These are phyloP conservation scores for Phytophthora sp. DNA, from an alignment of 352 stramenopile genomes.

Conservation along the genomic window DNA sequence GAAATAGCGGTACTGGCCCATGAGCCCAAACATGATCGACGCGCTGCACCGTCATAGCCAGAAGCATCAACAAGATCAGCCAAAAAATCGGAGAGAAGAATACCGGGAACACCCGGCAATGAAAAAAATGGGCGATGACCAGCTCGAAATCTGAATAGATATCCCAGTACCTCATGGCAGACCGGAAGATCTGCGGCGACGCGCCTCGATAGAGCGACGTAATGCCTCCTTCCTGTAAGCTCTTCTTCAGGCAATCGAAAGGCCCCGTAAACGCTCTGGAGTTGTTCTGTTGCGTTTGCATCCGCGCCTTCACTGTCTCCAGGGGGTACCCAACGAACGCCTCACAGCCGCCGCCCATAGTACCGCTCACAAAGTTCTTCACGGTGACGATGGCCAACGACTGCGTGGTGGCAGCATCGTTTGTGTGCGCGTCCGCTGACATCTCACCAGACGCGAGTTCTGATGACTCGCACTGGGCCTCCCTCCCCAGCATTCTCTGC, in stretches of 20 bases:
- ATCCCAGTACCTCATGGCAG: slow-evolving; percentile 56
- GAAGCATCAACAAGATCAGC: slow-evolving; percentile 6
- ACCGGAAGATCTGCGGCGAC: slow-evolving; percentile 74
- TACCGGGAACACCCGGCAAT: background rate
- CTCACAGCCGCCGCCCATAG: slow-evolving; percentile 61
- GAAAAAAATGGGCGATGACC: slow-evolving; percentile 7
- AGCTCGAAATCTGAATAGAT: slow-evolving; percentile 17
- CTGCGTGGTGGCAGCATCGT: slow-evolving; percentile 23
- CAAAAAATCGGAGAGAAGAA: slow-evolving; percentile 10
- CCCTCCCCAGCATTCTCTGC: slow-evolving; percentile 8
- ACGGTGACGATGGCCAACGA: slow-evolving; percentile 55
- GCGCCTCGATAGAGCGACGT: slow-evolving; percentile 69
- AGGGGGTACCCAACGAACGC: slow-evolving; percentile 70
- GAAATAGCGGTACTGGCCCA: slow-evolving; percentile 77
- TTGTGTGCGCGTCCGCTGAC: slow-evolving; percentile 17
- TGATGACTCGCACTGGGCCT: slow-evolving; percentile 30
- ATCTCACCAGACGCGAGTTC: slow-evolving; percentile 34
- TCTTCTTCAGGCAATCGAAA: slow-evolving; percentile 65
- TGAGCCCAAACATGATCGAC: slow-evolving; percentile 73
- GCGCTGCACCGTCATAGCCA: slow-evolving; percentile 36
- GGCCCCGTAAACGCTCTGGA: slow-evolving; percentile 44
- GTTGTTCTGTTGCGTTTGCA: slow-evolving; percentile 62
- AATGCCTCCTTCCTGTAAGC: slow-evolving; percentile 56
- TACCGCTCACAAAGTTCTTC: slow-evolving; percentile 73
- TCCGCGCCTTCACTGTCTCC: slow-evolving; percentile 72